Evolutionary conservation across 352 stramenopile genomes (phyloP), one percentile per base, ranked within the genome.

Genomic region (Phytophthora capsici): DNA sequence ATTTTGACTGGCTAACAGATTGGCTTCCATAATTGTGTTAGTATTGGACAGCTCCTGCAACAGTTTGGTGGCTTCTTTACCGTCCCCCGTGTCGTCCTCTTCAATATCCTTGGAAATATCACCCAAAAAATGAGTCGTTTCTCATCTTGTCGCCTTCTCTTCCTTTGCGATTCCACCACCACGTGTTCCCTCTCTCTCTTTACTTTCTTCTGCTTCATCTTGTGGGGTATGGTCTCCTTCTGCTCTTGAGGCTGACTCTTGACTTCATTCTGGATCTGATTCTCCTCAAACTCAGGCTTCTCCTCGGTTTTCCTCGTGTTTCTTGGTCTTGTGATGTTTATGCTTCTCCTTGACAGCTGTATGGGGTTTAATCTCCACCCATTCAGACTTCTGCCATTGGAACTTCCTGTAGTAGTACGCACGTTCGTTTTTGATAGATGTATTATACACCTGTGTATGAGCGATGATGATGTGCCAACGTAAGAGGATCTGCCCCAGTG

Each of bases 391-490:
- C 49, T 84, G 74, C 88, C 88, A 96, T 60, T 94, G 86, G 19
- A 83, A 93, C 71, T 93, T 93, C 22, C 84, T 90, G 76, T 92
- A 93, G 69, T 96, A 96, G 67, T 96, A 96, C 20, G 86, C 63
- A 34, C 86, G 86, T 57, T 90, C 72, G 54, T 91, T 96, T 78
- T 93, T 94, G 19, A n/a, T n/a, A n/a, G n/a, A n/a, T n/a, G n/a
- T n/a, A n/a, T n/a, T n/a, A n/a, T n/a, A n/a, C n/a, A n/a, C n/a
- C n/a, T n/a, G n/a, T n/a, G n/a, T n/a, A n/a, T n/a, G n/a, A n/a
- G n/a, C n/a, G n/a, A n/a, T n/a, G n/a, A n/a, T n/a, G n/a, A n/a
- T n/a, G n/a, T n/a, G n/a, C n/a, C n/a, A n/a, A n/a, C n/a, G n/a
- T n/a, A n/a, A n/a, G n/a, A n/a, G n/a, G n/a, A n/a, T n/a, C n/a